Conservation (phyloP, 768 basidiomycete species). For the Trametes maxima region DNA sequence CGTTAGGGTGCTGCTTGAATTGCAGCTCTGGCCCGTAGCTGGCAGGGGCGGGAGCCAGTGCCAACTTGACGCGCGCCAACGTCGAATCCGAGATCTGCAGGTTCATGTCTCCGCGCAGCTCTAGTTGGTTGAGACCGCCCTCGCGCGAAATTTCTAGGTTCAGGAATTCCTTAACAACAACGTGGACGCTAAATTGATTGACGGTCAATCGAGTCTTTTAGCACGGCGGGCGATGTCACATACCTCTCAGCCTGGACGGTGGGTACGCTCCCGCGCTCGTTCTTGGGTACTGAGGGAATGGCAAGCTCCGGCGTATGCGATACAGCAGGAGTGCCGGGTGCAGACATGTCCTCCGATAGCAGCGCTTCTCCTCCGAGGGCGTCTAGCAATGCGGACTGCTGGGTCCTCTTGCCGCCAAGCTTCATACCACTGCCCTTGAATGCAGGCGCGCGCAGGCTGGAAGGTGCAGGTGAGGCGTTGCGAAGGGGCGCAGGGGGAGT, state of each 20-base stretch:
- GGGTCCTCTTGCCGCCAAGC: conserved; percentile 88
- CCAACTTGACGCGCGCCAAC: conserved; percentile 70
- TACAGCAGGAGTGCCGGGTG: conserved; percentile 51
- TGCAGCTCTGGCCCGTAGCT: conserved; percentile 74
- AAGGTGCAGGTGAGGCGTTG: conserved; percentile 48
- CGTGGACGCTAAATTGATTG: conserved; percentile 65
- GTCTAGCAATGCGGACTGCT: conserved; percentile 85
- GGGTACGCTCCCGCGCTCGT: conserved; percentile 66
- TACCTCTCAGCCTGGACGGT: conserved; percentile 79
- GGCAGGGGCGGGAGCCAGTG: conserved; percentile 55
- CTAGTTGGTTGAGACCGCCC: conserved; percentile 87
- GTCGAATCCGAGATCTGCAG: conserved; percentile 79
- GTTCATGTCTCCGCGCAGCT: conserved; percentile 95
- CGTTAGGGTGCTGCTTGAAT: conserved; percentile 97
- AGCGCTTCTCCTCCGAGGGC: conserved; percentile 81
- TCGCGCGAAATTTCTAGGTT: conserved; percentile 83
- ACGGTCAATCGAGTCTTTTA: background rate
- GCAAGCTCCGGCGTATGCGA: conserved; percentile 48
- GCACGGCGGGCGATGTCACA: background rate
- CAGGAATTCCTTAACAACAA: conserved; percentile 81
- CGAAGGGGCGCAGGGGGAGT: conserved; percentile 51
- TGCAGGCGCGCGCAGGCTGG: conserved; percentile 63
- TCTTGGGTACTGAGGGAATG: conserved; percentile 42
- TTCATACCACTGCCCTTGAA: conserved; percentile 99
- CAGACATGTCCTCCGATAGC: conserved; percentile 54